A percentile compares a stretch with the other conserved stretches of the same genome.
Conservation (phyloP, 768 basidiomycete genomes). For the Hortiboletus campestris region DNA sequence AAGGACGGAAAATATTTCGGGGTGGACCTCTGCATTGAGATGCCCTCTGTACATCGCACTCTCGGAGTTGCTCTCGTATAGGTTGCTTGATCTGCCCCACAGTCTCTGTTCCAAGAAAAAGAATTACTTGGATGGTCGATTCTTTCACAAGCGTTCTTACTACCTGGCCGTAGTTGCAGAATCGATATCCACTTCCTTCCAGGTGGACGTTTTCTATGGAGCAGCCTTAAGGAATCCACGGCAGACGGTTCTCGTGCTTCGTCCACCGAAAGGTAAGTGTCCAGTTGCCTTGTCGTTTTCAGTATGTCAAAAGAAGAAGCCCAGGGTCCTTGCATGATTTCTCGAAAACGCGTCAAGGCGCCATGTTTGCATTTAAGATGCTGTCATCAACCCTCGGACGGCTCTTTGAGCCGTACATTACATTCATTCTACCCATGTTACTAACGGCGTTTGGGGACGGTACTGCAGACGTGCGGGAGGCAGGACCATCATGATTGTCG, state of each 20-base stretch:
- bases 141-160: slow-evolving; percentile 89
- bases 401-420: slow-evolving; percentile 91
- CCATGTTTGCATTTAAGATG: slow-evolving; percentile 94
- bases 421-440: slow-evolving; percentile 78
- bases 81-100: neutral
- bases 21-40: slow-evolving; percentile 81
- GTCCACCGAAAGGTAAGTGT: slow-evolving; percentile 49
- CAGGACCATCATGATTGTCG: slow-evolving; percentile 24
- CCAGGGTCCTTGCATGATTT: slow-evolving; percentile 60
- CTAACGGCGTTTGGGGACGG: slow-evolving; percentile 85
- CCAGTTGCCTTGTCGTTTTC: slow-evolving; percentile 23
- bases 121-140: slow-evolving; percentile 85
- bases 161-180: slow-evolving; percentile 81
- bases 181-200: slow-evolving; percentile 46
- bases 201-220: slow-evolving; percentile 61
- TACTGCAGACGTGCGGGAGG: slow-evolving; percentile 85
- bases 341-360: slow-evolving; percentile 81
- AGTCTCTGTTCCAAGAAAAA: slow-evolving; percentile 93
- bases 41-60: slow-evolving; percentile 66
- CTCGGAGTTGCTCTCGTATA: neutral
- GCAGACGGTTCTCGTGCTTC: slow-evolving; percentile 61
- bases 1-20: slow-evolving; percentile 60
- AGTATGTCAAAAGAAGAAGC: neutral
- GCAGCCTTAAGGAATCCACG: slow-evolving; percentile 61
- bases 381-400: slow-evolving; percentile 83